Base-by-base conservation (phyloP, 495 filamentous ascomycete species). In the Xylaria sp. region DNA sequence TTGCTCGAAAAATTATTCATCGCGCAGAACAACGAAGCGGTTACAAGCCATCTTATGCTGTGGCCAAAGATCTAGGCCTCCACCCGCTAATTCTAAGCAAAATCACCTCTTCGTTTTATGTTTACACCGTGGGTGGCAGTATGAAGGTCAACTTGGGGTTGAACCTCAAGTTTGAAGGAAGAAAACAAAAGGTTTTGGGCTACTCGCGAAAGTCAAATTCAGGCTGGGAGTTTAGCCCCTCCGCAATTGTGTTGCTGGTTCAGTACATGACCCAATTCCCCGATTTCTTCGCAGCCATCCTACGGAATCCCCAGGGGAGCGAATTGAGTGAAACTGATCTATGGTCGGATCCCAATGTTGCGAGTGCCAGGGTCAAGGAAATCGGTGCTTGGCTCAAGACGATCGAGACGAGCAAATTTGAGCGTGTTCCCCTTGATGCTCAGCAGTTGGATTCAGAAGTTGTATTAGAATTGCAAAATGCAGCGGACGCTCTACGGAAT, bases 231-330 rank as follows among this genome's bases (percentile, higher is more conserved):
- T 98, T 96, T 77, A 97, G 93, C 75, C 85, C 88, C 66, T 93
- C 95, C 74, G 93, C 97, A 11, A 84, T 97, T 57, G 85, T 89
- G 6, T 82, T 99, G 69, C 85, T 99, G 8, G 84, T 86, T 58
- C 87, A 95, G 65, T 99, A 98, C 80, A 98, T 98, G 92, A 89
- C 89, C 63, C 91, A 87, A 37, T 99, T 99, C 80, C 97, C 97
- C 0, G 93, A 97, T 48, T 98, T 99, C 80, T 93, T 98, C 76
- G 92, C 92, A 14, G 92, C 89, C 2, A 92, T 99, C 69, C 90
- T 93, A 76, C 85, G 86, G 61, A 93, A 85, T 78, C 90, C 81
- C 8, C 82, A 79, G 29, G 82, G 76, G 59, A 83, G 65, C 68
- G 84, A 87, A 52, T 73, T 84, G 29, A 78, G 43, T 48, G 93